A percentile compares a stretch with the other conserved stretches of the same genome.
These are phyloP conservation scores for Flaveria sonorensis DNA, from an alignment of 129 eudicot species.

Conservation along the genomic window DNA sequence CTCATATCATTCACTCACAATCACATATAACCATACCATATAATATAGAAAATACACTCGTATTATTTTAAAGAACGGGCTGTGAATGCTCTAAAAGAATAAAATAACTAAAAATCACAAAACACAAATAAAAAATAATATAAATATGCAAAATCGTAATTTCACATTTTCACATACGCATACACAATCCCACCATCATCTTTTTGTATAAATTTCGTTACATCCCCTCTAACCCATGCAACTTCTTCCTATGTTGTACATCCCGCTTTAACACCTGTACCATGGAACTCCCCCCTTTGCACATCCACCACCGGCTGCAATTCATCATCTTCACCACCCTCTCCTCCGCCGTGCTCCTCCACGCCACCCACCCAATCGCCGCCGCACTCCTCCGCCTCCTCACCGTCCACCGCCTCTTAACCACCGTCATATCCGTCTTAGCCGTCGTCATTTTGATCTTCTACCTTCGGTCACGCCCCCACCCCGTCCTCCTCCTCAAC, in stretches of 20 bases:
- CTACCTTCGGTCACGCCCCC: conserved; percentile 37
- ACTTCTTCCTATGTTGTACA: not conserved
- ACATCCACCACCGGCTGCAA: conserved; percentile 43
- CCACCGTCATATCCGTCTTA: conserved; percentile 23
- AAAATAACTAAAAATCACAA: too few relatives aligned
- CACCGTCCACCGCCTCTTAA: conserved; percentile 40
- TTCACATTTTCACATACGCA: not conserved
- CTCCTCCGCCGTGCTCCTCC: conserved; percentile 51
- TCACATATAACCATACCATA: too few relatives aligned
- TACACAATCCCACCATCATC: conserved; percentile 1
- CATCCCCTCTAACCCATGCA: conserved; percentile 26
- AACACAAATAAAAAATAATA: too few relatives aligned
- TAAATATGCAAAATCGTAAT: conserved; percentile 6
- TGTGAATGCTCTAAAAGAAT: too few relatives aligned
- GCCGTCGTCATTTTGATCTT: conserved; percentile 33
- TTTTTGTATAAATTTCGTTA: conserved; percentile 22
- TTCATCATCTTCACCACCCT: conserved; percentile 48
- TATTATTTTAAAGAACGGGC: too few relatives aligned
- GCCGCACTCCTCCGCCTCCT: conserved; percentile 40
- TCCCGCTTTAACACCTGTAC: not conserved
- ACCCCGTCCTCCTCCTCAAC: conserved; percentile 63
- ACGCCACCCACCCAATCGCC: conserved; percentile 42
- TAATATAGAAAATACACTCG: too few relatives aligned
- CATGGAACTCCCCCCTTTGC: conserved; percentile 30
- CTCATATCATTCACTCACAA: too few relatives aligned